These are phyloP conservation scores for Cordyceps tenuipes DNA, from an alignment of 2,329 filamentous ascomycete species.

Conservation along the genomic window DNA sequence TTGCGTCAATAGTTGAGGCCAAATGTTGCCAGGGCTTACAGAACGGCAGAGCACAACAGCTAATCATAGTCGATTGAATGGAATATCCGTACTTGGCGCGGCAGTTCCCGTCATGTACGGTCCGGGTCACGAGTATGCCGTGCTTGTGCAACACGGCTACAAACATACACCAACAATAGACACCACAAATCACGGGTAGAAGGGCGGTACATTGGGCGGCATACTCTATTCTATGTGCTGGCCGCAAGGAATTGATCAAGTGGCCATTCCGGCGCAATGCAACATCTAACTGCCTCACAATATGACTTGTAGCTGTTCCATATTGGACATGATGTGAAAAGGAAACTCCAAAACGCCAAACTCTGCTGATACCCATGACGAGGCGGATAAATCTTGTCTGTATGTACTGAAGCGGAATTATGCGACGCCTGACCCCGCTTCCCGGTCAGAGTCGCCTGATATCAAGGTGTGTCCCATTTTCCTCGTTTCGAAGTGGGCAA, in stretches of 20 bases:
- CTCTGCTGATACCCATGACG: constrained; percentile 3
- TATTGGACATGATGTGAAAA: constrained; percentile 12
- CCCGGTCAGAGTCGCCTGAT: constrained; percentile 4
- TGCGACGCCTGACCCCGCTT: constrained; percentile 7
- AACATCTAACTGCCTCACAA: constrained; percentile 8
- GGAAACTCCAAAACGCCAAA: constrained; percentile 23
- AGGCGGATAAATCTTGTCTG: not conserved
- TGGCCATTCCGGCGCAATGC: not conserved
- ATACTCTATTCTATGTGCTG: constrained; percentile 8
- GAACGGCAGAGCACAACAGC: too few species aligned
- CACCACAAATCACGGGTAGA: not conserved
- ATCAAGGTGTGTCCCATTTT: not conserved
- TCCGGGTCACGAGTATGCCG: not conserved
- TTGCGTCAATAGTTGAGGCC: too few species aligned
- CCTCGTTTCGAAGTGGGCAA: not conserved
- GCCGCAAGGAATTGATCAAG: not conserved
- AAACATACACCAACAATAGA: not conserved
- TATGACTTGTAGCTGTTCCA: constrained; percentile 9
- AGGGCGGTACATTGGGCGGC: not conserved
- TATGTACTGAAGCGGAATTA: constrained; percentile 12
- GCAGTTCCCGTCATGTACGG: not conserved
- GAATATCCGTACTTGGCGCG: too few species aligned
- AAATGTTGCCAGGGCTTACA: too few species aligned
- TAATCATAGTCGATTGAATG: too few species aligned
- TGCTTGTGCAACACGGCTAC: not conserved